Evolutionary conservation across 2,329 filamentous ascomycete species (phyloP), one percentile per base, ranked within the genome.

Genomic region (Grosmannia serpens): DNA sequence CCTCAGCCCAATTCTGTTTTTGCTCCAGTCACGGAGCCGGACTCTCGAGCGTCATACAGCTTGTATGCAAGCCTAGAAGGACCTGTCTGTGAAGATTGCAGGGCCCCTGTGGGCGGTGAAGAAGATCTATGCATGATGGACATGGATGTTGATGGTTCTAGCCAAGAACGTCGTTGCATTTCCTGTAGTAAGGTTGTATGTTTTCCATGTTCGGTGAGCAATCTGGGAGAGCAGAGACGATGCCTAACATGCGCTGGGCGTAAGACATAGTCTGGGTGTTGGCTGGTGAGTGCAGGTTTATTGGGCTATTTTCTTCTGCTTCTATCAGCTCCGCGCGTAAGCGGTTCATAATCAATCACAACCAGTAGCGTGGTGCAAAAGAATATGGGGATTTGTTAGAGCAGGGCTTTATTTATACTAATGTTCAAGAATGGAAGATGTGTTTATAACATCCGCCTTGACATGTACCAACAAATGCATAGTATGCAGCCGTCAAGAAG

Each of bases 181-280:
- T 73, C 70, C 0, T 85, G 81, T 59, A 73, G 75, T 6, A 83
- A 80, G 66, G 70, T 74, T 13, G 79, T 85, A 17, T 85, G 82
- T 68, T 80, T 77, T 58, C 75, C 78, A 58, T 85, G 82, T 65
- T 82, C 81, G 0, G 74, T 84, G 47, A 82, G 78, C 61, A 81
- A 81, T 61, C 69, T 85, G 0, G 80, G 80, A 3, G 75, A 79
- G 61, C 71, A 79, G 63, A 72, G 78, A 60, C 70, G 74, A 47
- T 85, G 82, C 62, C 63, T 84, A 50, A 69, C 67, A 5, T 85
- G 82, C 64, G 78, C 79, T 0, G 75, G 75, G 10, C 20, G 20
- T 20, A 44, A 7, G 20, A 7, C 41, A 44, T 44, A 41, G 41
- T n/a, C 41, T 17, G 8, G 8, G 41, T 22, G 41, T 44, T 4